These are phyloP conservation scores for Pneumocystis jirovecii DNA, from an alignment of 1,139 yeast species.

Conservation along the genomic window DNA sequence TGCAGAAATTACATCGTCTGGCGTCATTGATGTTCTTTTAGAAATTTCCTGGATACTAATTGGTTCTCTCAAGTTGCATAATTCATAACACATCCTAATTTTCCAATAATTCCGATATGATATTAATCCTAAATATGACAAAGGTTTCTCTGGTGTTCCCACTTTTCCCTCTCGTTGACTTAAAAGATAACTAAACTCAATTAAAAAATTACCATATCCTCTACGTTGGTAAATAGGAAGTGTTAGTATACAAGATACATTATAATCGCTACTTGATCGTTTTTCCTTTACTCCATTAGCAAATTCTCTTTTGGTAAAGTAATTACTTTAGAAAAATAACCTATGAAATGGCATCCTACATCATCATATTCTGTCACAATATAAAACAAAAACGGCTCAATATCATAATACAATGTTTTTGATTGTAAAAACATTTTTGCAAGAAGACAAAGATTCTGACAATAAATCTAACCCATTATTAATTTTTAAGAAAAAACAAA, in stretches of 20 bases:
- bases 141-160: constrained; percentile 93
- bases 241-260: constrained; percentile 80
- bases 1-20: constrained; percentile 72
- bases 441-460: constrained; percentile 76
- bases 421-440: constrained; percentile 84
- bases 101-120: constrained; percentile 87
- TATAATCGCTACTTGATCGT: constrained; percentile 45
- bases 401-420: constrained; percentile 83
- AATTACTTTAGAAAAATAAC: constrained; percentile 81
- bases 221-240: constrained; percentile 75
- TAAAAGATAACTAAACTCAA: constrained; percentile 75
- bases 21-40: constrained; percentile 63
- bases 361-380: constrained; percentile 59
- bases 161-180: constrained; percentile 57
- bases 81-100: constrained; percentile 39
- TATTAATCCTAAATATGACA: constrained; percentile 69
- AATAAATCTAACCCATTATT: constrained; percentile 29
- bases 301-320: constrained; percentile 14
- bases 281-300: constrained; percentile 16
- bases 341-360: constrained; percentile 61
- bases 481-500: no score
- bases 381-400: constrained; percentile 85
- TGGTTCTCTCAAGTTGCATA: constrained; percentile 26
- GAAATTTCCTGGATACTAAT: constrained; percentile 48
- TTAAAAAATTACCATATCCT: constrained; percentile 79